A percentile compares a stretch with the other conserved stretches of the same genome.
These are phyloP conservation scores for Tritrichomonas musculus DNA, from an alignment of 208 protist genomes.

Conservation along the genomic window DNA sequence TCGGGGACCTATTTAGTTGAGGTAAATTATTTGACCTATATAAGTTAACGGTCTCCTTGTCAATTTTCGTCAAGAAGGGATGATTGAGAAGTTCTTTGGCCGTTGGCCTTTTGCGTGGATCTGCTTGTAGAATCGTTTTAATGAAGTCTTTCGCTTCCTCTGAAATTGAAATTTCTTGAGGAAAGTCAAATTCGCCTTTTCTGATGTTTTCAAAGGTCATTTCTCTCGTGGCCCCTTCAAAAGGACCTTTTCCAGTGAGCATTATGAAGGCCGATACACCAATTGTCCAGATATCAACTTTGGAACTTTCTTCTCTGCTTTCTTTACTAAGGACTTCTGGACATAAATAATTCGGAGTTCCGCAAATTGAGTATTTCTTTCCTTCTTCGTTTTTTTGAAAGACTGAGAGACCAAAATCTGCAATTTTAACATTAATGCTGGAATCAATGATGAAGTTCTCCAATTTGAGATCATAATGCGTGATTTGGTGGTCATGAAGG, in stretches of 20 bases:
- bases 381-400: conserved; percentile 73
- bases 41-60: no score
- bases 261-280: conserved; percentile 80
- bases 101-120: conserved; percentile 68
- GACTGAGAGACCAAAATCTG: conserved; percentile 80
- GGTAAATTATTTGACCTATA: no score
- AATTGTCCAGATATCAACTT: conserved; percentile 93
- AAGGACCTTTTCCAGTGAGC: conserved; percentile 82
- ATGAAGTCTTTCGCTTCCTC: conserved; percentile 73
- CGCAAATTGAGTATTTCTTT: conserved; percentile 59
- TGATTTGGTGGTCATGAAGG: conserved; percentile 58
- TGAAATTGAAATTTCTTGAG: conserved; percentile 59
- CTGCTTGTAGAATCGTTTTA: conserved; percentile 56
- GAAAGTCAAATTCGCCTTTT: conserved; percentile 78
- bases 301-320: conserved; percentile 73
- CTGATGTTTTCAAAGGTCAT: conserved; percentile 86
- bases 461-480: conserved; percentile 91
- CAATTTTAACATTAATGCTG: conserved; percentile 73
- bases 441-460: conserved; percentile 83
- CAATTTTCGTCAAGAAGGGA: conserved; percentile 73
- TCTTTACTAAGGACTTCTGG: neutral
- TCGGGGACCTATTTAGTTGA: no score
- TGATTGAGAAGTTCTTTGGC: conserved; percentile 70
- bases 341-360: conserved; percentile 27
- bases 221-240: conserved; percentile 87